phyloP scores from a whole-genome alignment of 352 stramenopile species.

The Phytophthora ramorum region DNA sequence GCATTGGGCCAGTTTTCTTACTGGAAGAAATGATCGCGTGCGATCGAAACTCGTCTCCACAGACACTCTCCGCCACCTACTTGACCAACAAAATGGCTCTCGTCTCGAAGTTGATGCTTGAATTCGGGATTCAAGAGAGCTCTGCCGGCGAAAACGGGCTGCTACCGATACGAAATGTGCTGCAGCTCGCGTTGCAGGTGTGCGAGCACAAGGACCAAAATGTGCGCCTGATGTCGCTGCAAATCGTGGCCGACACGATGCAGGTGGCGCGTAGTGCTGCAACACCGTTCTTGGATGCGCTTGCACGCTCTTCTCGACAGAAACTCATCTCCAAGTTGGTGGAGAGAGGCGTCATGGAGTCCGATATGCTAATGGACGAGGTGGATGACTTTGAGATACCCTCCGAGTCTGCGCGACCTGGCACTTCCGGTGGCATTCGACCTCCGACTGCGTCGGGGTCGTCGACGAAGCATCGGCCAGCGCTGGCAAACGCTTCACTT shows the following conservation, averaged over 20 bases:
- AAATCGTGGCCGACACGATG: slow-evolving; percentile 76
- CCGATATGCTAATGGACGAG: slow-evolving; percentile 86
- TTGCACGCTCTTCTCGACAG: slow-evolving; percentile 68
- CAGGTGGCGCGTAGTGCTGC: slow-evolving; percentile 60
- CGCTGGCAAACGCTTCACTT: slow-evolving; percentile 62
- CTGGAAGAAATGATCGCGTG: slow-evolving; percentile 77
- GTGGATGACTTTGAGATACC: slow-evolving; percentile 82
- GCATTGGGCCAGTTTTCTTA: slow-evolving; percentile 73
- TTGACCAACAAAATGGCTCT: slow-evolving; percentile 76
- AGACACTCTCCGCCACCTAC: slow-evolving; percentile 64
- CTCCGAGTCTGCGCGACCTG: slow-evolving; percentile 45
- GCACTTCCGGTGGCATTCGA: slow-evolving; percentile 60
- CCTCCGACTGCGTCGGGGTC: slow-evolving; percentile 77
- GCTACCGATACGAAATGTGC: slow-evolving; percentile 68
- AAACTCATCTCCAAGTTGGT: slow-evolving; percentile 88
- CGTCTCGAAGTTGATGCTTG: slow-evolving; percentile 77
- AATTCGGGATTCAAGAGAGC: slow-evolving; percentile 78
- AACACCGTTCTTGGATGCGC: slow-evolving; percentile 76
- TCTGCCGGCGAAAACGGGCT: slow-evolving; percentile 35
- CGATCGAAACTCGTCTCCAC: slow-evolving; percentile 61
- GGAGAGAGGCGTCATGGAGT: slow-evolving; percentile 71
- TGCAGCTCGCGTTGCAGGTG: slow-evolving; percentile 71
- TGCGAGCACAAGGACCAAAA: slow-evolving; percentile 79
- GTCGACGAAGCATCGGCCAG: slow-evolving; percentile 80
- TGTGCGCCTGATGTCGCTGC: slow-evolving; percentile 66